Base-by-base conservation (phyloP, 192 early-diverging fungal genomes). In the Umbelopsis isabellina region DNA sequence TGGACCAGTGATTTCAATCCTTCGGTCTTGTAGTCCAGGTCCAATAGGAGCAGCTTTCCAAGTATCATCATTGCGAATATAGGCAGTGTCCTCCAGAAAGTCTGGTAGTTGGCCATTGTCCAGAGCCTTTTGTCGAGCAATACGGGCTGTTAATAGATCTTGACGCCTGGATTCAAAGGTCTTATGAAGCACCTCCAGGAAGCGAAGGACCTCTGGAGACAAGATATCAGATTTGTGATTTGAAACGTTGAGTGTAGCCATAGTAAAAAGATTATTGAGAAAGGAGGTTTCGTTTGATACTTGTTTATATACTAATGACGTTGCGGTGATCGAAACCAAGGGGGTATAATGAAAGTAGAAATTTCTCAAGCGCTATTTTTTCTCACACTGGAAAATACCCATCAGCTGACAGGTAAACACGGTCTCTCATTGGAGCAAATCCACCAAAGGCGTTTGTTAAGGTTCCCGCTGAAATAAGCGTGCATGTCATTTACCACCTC, bases 1-100 rank as follows among this genome's bases (percentile, higher is more conserved):
- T 8, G 97, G 97, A 23, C 97, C 95, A 49, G 95, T 98, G 82
- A 98, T 98, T 82, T 98, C 97, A 65, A 98, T 95, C 58, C 95
- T 90, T 49, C 97, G 90, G 79, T 97, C 95, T 23, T 88, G 82
- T 35, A 98, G 83, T 3, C 95, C 95, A 4, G 94, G 97, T 10
- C 94, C 95, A 66, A 94, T 95, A 46, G 78, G 78, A 49, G 97
- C 94, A 8, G 88, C 95, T 65, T 86, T 87, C 97, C 95, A 98
- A 44, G 89, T 92, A 47, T 88, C 83, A 80, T 97, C 91, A 65
- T 91, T 91, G 70, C 97, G 91, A 82, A 98, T 93, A 79, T 87
- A 85, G 46, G 89, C 91, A 25, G 97, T 98, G 82, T 95, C 90
- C 27, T 95, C 91, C 70, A 97, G 78, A 79, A 98, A 97, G 75